These are phyloP conservation scores for Ceratobasidium sp. DNA, from an alignment of 1,284 basidiomycete species.

Conservation along the genomic window DNA sequence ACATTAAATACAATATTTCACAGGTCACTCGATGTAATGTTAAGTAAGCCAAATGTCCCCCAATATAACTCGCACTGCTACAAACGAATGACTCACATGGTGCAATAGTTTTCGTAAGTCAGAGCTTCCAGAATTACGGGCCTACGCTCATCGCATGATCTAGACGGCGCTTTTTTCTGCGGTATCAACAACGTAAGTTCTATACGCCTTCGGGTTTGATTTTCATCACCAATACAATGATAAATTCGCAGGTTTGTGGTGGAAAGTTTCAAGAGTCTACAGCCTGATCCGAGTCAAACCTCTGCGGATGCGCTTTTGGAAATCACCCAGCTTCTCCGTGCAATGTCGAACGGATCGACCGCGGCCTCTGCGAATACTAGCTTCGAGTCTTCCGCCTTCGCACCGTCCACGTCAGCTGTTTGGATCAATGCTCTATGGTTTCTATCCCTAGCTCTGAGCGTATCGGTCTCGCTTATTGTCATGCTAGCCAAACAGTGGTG, in stretches of 20 bases:
- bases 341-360: slow-evolving; percentile 1
- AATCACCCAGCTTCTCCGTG: slow-evolving; percentile 13
- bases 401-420: slow-evolving; percentile 7
- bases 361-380: not conserved
- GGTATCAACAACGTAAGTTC: slow-evolving; percentile 29
- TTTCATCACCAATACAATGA: not conserved
- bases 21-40: slow-evolving; percentile 34
- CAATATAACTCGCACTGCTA: not conserved
- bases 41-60: not conserved
- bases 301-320: slow-evolving; percentile 24
- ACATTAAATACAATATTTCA: not conserved
- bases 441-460: slow-evolving; percentile 33
- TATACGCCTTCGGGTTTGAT: too few species aligned
- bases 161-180: slow-evolving; percentile 40
- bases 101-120: slow-evolving; percentile 32
- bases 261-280: slow-evolving; percentile 26
- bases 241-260: slow-evolving; percentile 36
- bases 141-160: not conserved
- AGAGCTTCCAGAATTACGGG: not conserved
- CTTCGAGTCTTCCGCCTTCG: not conserved
- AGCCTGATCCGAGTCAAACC: slow-evolving; percentile 3
- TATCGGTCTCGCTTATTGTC: slow-evolving; percentile 33
- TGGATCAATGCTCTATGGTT: slow-evolving; percentile 38
- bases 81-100: not conserved
- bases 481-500: slow-evolving; percentile 45